Conservation (phyloP, 2,329 filamentous ascomycete species). For the Trichoderma sp. region DNA sequence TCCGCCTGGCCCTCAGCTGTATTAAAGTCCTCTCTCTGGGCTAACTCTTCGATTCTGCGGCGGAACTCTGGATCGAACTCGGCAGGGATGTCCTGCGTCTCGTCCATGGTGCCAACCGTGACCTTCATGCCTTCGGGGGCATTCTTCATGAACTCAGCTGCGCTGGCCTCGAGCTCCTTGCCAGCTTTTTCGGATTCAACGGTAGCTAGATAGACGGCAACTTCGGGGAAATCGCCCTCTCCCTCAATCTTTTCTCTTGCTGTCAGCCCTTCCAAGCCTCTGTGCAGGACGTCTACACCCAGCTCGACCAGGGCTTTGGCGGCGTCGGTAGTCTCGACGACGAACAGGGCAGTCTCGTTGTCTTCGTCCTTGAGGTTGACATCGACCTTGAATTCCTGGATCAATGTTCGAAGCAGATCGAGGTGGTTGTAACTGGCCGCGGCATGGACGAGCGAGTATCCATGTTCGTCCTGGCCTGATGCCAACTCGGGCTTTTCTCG, state of each 20-base stretch:
- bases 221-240: conserved; percentile 74
- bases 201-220: conserved; percentile 66
- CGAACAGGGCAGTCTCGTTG: conserved; percentile 89
- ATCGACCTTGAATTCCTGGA: conserved; percentile 73
- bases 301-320: conserved; percentile 79
- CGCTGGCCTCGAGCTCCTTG: conserved; percentile 30
- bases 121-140: conserved; percentile 75
- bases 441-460: conserved; percentile 92
- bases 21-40: conserved; percentile 78
- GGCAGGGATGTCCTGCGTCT: conserved; percentile 55
- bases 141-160: conserved; percentile 31
- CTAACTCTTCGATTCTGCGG: conserved; percentile 83
- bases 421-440: conserved; percentile 89
- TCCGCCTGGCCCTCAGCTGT: conserved; percentile 76
- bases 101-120: conserved; percentile 71
- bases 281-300: conserved; percentile 61
- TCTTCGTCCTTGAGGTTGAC: conserved; percentile 86
- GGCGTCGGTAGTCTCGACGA: conserved; percentile 76
- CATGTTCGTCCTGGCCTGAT: conserved; percentile 78
- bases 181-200: conserved; percentile 30
- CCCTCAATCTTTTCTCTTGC: conserved; percentile 76
- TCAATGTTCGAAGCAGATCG: conserved; percentile 70
- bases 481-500: conserved; percentile 73
- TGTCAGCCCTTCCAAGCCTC: conserved; percentile 72
- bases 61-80: conserved; percentile 80